Evolutionary conservation across 805 yeast species (phyloP), one percentile per base, ranked within the genome.

Genomic region (Kazachstania africana): DNA sequence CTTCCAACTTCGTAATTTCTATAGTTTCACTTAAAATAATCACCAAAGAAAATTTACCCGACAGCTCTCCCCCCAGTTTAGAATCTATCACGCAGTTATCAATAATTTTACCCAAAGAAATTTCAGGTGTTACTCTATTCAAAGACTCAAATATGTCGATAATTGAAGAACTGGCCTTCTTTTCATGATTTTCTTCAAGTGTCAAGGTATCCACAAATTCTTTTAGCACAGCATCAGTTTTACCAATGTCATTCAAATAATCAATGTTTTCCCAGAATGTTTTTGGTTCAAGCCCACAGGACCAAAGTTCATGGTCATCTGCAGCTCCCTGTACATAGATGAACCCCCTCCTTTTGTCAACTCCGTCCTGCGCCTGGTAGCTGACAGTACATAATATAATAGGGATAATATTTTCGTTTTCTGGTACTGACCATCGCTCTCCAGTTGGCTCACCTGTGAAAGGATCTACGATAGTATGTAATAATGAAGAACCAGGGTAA

Each of bases 221-320:
- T 8, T 37, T 12, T 4, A 65, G 28, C 19, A 59, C 60, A 1
- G 43, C 41, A 12, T 62, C 68, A 10, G 59, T 34, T 3, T 45
- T 32, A 3, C 32, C 29, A 6, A 32, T 28, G 29, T 59, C 53
- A 2, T 47, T 38, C 13, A 68, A 44, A 3, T 12, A 13, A 0
- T 48, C 53, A 3, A 49, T 31, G 36, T 68, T 47, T 3, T 47
- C 32, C 93, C 94, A 83, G 29, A 79, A 69, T 17, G 70, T 29
- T 0, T 45, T 43, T 0, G 87, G 73, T 1, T 63, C 66, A 19
- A 83, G 51, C 0, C 64, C 58, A 4, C 67, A 60, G 0, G 78
- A 68, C 96, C 95, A 85, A 8, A 77, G 59, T 45, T 85, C 96
- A 50, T 85, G 94, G 45, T 87, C 95, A 53, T 85, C 96, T 0